These are phyloP conservation scores for Metarhizium brunneum DNA, from an alignment of 2,329 filamentous ascomycete species.

Conservation along the genomic window DNA sequence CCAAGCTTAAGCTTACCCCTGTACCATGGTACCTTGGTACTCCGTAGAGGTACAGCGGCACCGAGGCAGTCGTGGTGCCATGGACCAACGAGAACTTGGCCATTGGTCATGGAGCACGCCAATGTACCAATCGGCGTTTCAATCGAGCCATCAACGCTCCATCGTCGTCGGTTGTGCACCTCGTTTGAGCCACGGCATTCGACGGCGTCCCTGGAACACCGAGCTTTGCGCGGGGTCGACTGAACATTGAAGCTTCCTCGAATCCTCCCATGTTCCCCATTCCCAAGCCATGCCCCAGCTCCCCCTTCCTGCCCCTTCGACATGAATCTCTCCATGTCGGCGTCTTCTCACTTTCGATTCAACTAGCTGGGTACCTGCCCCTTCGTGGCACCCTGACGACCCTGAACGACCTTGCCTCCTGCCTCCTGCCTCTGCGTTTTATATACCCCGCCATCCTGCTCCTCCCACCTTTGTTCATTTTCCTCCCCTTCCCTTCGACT, in stretches of 20 bases:
- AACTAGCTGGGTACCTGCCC: neutral
- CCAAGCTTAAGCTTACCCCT: too few relatives aligned
- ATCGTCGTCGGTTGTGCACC: too few relatives aligned
- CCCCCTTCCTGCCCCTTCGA: too few relatives aligned
- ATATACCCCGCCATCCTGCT: neutral
- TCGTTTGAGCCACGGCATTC: neutral
- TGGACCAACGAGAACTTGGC: conserved; percentile 1
- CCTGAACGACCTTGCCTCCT: neutral
- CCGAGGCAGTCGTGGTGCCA: neutral
- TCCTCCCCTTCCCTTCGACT: neutral
- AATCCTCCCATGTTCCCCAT: neutral
- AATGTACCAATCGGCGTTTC: neutral
- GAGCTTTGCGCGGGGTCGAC: neutral
- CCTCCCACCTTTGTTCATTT: neutral
- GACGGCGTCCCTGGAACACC: neutral
- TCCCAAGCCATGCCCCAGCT: neutral
- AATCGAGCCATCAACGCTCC: neutral
- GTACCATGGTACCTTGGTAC: too few relatives aligned
- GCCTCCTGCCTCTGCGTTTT: neutral
- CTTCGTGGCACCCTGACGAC: neutral
- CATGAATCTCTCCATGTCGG: too few relatives aligned
- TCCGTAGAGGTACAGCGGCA: too few relatives aligned
- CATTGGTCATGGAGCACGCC: neutral
- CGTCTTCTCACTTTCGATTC: neutral
- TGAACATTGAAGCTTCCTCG: neutral